Percentiles rank a stretch among this genome's conserved stretches.
phyloP scores from a whole-genome alignment of 495 filamentous ascomycete species.

The Lindgomyces ingoldianus region DNA sequence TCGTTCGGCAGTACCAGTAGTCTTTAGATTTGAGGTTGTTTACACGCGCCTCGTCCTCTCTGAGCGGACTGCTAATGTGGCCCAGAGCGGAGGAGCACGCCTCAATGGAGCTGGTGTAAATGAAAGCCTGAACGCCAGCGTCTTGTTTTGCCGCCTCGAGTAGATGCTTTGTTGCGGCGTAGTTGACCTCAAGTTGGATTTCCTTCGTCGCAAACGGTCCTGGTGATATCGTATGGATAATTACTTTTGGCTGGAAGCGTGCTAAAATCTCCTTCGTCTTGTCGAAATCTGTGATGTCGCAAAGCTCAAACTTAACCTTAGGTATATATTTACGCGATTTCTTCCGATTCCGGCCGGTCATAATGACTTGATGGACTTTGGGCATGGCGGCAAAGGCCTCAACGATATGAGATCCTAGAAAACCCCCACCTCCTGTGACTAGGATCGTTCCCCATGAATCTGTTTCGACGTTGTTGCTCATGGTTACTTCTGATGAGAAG shows the following conservation, averaged over 20 bases:
- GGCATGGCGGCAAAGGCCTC: not conserved
- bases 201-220: not conserved
- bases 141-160: not conserved
- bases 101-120: constrained; percentile 8
- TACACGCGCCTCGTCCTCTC: not conserved
- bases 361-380: not conserved
- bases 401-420: not conserved
- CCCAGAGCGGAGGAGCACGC: not conserved
- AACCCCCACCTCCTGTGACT: not conserved
- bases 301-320: not conserved
- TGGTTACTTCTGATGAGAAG: not conserved
- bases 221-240: constrained; percentile 2
- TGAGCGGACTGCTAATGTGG: not conserved
- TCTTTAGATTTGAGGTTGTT: not conserved
- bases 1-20: not conserved
- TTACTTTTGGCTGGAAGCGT: not conserved
- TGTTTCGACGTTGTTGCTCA: not conserved
- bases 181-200: not conserved
- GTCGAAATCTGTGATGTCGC: not conserved
- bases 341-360: not conserved
- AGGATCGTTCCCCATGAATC: not conserved
- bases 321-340: not conserved
- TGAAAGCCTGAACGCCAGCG: not conserved
- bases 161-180: constrained; percentile 1
- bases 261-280: not conserved